Conservation (phyloP, 331 rosid species). For the Arachis monticola region DNA sequence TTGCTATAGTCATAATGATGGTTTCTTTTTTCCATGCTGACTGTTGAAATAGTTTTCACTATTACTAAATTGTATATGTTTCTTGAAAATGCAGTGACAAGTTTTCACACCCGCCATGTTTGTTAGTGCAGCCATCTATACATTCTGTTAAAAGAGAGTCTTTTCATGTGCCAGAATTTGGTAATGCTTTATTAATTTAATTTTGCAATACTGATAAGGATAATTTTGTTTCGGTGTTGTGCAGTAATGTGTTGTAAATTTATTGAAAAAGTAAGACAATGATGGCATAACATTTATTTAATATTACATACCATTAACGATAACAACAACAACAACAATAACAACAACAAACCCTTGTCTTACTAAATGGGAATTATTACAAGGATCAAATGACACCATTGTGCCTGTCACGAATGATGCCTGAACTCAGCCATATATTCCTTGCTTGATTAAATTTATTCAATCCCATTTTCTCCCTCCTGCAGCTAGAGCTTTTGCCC, state of each 20-base stretch:
- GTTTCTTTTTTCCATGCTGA: background rate
- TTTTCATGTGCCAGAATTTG: constrained; percentile 70
- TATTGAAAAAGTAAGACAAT: too few relatives aligned
- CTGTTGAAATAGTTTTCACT: background rate
- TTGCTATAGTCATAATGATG: constrained; percentile 21
- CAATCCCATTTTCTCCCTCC: constrained; percentile 36
- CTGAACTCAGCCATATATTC: background rate
- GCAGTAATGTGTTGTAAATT: background rate
- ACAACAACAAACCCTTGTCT: too few relatives aligned
- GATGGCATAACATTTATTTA: too few relatives aligned
- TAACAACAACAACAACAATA: too few relatives aligned
- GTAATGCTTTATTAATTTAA: constrained; percentile 48
- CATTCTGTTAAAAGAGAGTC: constrained; percentile 47
- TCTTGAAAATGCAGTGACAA: constrained; percentile 76
- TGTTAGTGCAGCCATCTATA: constrained; percentile 91
- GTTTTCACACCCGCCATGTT: constrained; percentile 78
- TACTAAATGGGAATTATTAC: too few relatives aligned
- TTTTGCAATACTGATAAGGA: background rate
- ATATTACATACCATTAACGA: too few relatives aligned
- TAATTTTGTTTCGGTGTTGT: background rate
- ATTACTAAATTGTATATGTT: constrained; percentile 36
- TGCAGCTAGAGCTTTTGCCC: constrained; percentile 87
- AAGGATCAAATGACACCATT: too few relatives aligned
- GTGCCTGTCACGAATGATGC: too few relatives aligned
- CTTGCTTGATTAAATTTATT: constrained; percentile 31